Conservation (phyloP, 305 asterid species). For the Salvia sclarea region DNA sequence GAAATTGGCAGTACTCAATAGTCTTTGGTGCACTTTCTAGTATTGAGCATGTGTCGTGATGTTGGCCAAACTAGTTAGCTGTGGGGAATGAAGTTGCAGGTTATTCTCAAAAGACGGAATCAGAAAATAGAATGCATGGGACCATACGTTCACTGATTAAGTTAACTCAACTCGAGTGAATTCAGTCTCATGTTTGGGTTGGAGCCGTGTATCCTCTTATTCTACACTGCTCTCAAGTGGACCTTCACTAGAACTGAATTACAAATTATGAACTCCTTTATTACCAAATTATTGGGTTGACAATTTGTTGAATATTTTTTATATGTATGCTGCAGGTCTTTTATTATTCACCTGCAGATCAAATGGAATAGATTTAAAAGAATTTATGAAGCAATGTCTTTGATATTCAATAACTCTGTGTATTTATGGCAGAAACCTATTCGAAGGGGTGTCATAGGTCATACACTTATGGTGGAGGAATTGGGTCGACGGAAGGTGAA, state of each 20-base stretch:
- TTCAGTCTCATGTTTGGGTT: conserved; percentile 12
- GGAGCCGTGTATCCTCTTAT: background rate
- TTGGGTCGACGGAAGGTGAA: conserved; percentile 75
- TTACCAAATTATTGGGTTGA: conserved; percentile 1
- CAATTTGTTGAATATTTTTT: background rate
- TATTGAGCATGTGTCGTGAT: background rate
- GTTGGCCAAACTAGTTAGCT: conserved; percentile 4
- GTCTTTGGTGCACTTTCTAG: conserved; percentile 5
- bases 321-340: background rate
- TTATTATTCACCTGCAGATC: conserved; percentile 5
- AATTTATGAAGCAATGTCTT: conserved; percentile 17
- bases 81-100: conserved; percentile 8
- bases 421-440: conserved; percentile 75
- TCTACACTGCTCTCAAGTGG: conserved; percentile 9
- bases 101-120: conserved; percentile 13
- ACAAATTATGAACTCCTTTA: background rate
- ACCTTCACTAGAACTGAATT: conserved; percentile 20
- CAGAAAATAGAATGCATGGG: conserved; percentile 10
- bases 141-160: conserved; percentile 3
- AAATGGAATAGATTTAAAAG: conserved; percentile 10
- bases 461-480: conserved; percentile 89
- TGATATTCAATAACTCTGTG: conserved; percentile 17
- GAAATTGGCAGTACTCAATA: conserved; percentile 3
- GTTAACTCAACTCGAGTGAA: conserved; percentile 18
- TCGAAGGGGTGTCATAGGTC: conserved; percentile 77